Conservation (phyloP, 108 stramenopile genomes). For the Pseudonitzschia multistriata region DNA sequence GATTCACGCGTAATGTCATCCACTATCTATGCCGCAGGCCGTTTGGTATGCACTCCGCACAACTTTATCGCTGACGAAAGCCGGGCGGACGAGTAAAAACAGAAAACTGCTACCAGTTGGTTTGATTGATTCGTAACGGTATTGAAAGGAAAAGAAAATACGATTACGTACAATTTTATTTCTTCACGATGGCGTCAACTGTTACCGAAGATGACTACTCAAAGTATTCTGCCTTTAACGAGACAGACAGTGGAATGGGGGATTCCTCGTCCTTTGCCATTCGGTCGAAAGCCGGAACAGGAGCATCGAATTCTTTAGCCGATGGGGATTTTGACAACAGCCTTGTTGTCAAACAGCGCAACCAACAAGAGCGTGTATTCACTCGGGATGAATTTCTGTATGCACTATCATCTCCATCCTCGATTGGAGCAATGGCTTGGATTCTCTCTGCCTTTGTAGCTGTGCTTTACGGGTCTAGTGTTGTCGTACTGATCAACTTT, state of each 20-base stretch:
- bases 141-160: not conserved
- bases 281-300: conserved; percentile 10
- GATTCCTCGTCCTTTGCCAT: not conserved
- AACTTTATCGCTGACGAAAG: not conserved
- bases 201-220: conserved; percentile 6
- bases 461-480: conserved; percentile 33
- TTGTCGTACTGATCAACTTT: conserved; percentile 31
- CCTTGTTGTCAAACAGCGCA: not conserved
- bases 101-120: not conserved
- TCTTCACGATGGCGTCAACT: not conserved
- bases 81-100: not conserved
- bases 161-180: too few relatives aligned
- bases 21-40: too few relatives aligned
- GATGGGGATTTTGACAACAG: conserved; percentile 15
- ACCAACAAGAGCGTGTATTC: not conserved
- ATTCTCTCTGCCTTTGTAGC: conserved; percentile 20
- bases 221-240: conserved; percentile 1
- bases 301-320: conserved; percentile 14
- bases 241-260: not conserved
- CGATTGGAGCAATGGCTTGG: conserved; percentile 22
- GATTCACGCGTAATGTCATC: too few relatives aligned
- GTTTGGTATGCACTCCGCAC: too few relatives aligned
- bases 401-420: conserved; percentile 6
- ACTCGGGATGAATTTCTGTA: conserved; percentile 8
- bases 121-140: not conserved